These are phyloP conservation scores for Lumnitzera racemosa DNA, from an alignment of 345 rosid genomes.

Conservation along the genomic window DNA sequence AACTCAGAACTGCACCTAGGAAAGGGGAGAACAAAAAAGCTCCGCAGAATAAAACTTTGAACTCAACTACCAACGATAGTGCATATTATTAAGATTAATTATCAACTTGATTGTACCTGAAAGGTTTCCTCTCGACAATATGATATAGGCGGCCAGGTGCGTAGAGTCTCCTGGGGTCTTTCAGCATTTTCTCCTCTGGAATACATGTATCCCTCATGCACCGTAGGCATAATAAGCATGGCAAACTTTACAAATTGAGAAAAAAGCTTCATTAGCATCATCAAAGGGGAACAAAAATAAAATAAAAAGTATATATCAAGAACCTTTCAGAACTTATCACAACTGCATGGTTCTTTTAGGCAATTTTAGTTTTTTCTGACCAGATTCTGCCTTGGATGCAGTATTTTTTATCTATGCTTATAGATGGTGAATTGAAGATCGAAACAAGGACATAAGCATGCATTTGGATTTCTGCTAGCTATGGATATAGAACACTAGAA, in stretches of 20 bases:
- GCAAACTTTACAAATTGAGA: slow-evolving; percentile 51
- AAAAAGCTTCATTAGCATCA: slow-evolving; percentile 6
- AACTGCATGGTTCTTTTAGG: too few relatives aligned
- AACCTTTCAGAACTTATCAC: not conserved
- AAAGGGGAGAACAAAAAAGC: too few relatives aligned
- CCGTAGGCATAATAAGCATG: slow-evolving; percentile 76
- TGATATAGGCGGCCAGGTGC: slow-evolving; percentile 99
- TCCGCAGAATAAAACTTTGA: too few relatives aligned
- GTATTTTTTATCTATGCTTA: too few relatives aligned
- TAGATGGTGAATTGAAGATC: too few relatives aligned
- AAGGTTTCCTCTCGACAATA: slow-evolving; percentile 84
- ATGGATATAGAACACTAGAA: too few relatives aligned
- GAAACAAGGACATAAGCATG: not conserved
- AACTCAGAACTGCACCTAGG: too few relatives aligned
- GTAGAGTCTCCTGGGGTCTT: slow-evolving; percentile 90
- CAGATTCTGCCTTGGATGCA: too few relatives aligned
- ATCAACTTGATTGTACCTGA: slow-evolving; percentile 40
- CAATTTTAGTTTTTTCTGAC: too few relatives aligned
- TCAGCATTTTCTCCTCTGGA: slow-evolving; percentile 78
- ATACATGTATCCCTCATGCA: slow-evolving; percentile 94
- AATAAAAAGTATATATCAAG: not conserved
- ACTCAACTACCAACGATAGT: too few relatives aligned
- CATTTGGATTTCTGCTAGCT: too few relatives aligned
- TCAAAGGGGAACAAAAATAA: not conserved
- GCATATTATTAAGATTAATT: not conserved